These are phyloP conservation scores for Hemileccinum rubropunctum DNA, from an alignment of 768 basidiomycete genomes.

Conservation along the genomic window DNA sequence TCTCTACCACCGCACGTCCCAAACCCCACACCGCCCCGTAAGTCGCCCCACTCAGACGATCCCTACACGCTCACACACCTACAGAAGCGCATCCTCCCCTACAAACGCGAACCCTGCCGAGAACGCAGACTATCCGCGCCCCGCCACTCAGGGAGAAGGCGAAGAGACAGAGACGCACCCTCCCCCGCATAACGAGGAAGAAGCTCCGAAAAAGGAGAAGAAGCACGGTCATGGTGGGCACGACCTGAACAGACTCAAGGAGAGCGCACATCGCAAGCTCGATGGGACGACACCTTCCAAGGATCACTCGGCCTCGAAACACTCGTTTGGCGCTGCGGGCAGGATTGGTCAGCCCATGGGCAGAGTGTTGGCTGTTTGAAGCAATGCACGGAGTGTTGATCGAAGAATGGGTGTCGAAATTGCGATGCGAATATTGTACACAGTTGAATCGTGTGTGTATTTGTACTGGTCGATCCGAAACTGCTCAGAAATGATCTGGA, in stretches of 20 bases:
- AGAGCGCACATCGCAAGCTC: conserved; percentile 44
- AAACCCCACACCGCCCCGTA: conserved; percentile 36
- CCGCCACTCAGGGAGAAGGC: conserved; percentile 38
- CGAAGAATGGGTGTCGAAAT: neutral
- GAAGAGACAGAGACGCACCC: conserved; percentile 28
- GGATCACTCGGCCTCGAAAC: conserved; percentile 33
- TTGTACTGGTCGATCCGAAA: conserved; percentile 12
- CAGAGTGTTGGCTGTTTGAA: conserved; percentile 37
- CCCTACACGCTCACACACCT: no score
- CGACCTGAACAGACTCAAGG: conserved; percentile 46
- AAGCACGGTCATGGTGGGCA: conserved; percentile 36
- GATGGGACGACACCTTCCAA: conserved; percentile 50
- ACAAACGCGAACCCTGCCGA: conserved; percentile 19
- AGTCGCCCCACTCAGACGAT: conserved; percentile 7
- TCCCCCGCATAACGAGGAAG: conserved; percentile 45
- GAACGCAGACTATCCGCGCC: conserved; percentile 51
- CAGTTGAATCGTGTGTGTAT: conserved; percentile 14
- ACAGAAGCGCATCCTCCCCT: conserved; percentile 1
- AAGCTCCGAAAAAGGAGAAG: conserved; percentile 48
- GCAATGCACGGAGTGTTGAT: neutral
- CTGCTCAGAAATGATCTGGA: neutral
- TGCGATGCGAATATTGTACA: conserved; percentile 4
- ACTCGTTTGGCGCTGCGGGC: conserved; percentile 42
- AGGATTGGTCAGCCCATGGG: conserved; percentile 61
- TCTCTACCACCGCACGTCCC: conserved; percentile 43